Evolutionary conservation across 2,329 filamentous ascomycete genomes (phyloP), one percentile per base, ranked within the genome.

Genomic region (Phaeoacremonium minimum): DNA sequence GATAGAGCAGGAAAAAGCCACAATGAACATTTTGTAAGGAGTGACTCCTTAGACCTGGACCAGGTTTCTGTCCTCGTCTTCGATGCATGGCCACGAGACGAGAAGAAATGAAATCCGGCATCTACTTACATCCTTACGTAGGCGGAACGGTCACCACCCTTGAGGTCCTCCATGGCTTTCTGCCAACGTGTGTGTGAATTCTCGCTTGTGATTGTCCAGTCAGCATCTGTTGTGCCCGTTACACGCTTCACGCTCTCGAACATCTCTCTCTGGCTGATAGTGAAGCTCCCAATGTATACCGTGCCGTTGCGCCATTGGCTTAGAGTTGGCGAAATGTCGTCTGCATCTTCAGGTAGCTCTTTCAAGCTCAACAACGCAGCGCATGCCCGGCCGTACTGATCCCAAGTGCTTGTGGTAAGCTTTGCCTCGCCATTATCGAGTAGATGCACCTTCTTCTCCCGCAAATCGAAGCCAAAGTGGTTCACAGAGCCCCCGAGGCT

Each of bases 181-280:
- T 60, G 53, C 42, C 67, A 76, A 15, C 78, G 66, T 51, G 74
- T 56, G 28, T 60, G 43, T 2, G 62, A 56, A 1, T 53, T 46
- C 55, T 80, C 69, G 7, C 67, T 56, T 2, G 50, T 61, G 37
- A 86, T 67, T 3, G 51, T 66, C 82, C 82, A 87, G 47, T 85
- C 80, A 0, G 54, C 57, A 26, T 80, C 73, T 2, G 59, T 71
- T 0, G 72, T 77, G 0, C 70, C 70, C 0, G 74, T 73, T 4
- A 80, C 79, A 0, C 73, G 70, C 47, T 80, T 67, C 11, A 81
- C 56, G n/a, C 69, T 71, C 28, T 73, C 70, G 36, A 86, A 67
- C 63, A 86, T 85, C 8, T 86, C 80, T 9, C 67, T 66, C 54
- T 87, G 83, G 40, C 58, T 76, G 42, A 80, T 46, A 9, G 60